Percentiles rank a stretch among this genome's conserved stretches.
Conservation (phyloP, 805 yeast genomes). For the Starmerella roubikii region DNA sequence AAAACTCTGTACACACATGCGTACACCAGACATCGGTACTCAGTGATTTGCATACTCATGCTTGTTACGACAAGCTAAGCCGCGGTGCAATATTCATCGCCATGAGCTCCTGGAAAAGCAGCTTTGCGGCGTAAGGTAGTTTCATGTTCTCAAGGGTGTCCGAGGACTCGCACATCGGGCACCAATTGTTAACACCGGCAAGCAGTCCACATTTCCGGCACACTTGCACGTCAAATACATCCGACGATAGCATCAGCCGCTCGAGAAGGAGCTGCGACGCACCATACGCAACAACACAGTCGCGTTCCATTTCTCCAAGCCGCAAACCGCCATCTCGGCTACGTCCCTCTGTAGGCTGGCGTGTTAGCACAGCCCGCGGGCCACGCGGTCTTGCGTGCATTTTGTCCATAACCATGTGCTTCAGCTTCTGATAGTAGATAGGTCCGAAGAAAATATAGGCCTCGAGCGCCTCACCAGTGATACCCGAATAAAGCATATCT, state of each 20-base stretch:
- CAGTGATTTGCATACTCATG: too few relatives aligned
- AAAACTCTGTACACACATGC: too few relatives aligned
- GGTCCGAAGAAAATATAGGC: conserved; percentile 98
- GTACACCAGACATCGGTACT: too few relatives aligned
- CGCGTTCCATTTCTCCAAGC: conserved; percentile 99
- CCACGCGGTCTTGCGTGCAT: conserved; percentile 99
- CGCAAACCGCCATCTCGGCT: conserved; percentile 98
- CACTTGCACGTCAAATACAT: conserved; percentile 93
- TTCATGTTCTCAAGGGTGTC: conserved; percentile 85
- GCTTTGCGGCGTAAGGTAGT: conserved; percentile 96
- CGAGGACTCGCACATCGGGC: conserved; percentile 85
- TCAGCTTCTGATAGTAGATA: conserved; percentile 91
- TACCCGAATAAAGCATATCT: conserved; percentile 94
- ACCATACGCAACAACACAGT: conserved; percentile 98
- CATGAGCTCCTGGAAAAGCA: conserved; percentile 88
- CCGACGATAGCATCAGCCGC: conserved; percentile 91
- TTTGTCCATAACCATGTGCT: conserved; percentile 97
- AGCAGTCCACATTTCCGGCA: conserved; percentile 89
- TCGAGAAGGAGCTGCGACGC: conserved; percentile 90
- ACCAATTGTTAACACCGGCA: conserved; percentile 91
- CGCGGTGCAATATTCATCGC: conserved; percentile 99
- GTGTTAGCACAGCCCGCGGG: conserved; percentile 91
- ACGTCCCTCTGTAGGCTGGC: conserved; percentile 98
- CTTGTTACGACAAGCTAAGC: conserved; percentile 39
- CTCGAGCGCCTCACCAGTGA: conserved; percentile 92